These are phyloP conservation scores for Russula vinacea DNA, from an alignment of 768 basidiomycete genomes.

Conservation along the genomic window DNA sequence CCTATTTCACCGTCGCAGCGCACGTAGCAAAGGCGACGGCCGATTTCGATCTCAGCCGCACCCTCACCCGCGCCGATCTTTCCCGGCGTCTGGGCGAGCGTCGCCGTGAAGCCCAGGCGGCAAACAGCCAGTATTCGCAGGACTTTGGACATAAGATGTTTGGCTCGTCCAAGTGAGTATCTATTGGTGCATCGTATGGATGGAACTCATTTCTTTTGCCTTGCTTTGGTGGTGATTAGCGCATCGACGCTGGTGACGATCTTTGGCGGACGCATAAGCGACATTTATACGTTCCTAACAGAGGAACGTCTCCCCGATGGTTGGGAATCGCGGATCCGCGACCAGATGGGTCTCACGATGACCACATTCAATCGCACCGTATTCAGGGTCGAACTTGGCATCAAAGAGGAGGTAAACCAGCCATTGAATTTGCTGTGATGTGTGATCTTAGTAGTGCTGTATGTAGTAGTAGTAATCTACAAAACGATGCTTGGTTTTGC, in stretches of 20 bases:
- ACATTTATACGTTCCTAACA: constrained; percentile 52
- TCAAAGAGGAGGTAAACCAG: constrained; percentile 34
- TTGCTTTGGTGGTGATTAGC: constrained; percentile 37
- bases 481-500: neutral
- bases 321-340: constrained; percentile 63
- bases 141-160: constrained; percentile 54
- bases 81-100: constrained; percentile 57
- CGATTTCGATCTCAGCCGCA: constrained; percentile 28
- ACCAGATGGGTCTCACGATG: constrained; percentile 59
- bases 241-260: constrained; percentile 60
- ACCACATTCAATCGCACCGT: constrained; percentile 47
- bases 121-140: constrained; percentile 59
- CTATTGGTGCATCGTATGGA: no score
- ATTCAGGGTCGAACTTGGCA: constrained; percentile 35
- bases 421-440: constrained; percentile 1
- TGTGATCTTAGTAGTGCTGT: neutral
- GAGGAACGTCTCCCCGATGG: constrained; percentile 70
- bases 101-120: constrained; percentile 51
- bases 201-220: no score
- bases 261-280: constrained; percentile 60
- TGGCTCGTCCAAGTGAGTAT: constrained; percentile 65
- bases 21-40: constrained; percentile 9
- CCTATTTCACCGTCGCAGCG: constrained; percentile 18
- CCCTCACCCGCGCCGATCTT: constrained; percentile 57
- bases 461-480: neutral